Evolutionary conservation across 345 rosid species (phyloP).

Genomic region (Conringia planisiliqua): DNA sequence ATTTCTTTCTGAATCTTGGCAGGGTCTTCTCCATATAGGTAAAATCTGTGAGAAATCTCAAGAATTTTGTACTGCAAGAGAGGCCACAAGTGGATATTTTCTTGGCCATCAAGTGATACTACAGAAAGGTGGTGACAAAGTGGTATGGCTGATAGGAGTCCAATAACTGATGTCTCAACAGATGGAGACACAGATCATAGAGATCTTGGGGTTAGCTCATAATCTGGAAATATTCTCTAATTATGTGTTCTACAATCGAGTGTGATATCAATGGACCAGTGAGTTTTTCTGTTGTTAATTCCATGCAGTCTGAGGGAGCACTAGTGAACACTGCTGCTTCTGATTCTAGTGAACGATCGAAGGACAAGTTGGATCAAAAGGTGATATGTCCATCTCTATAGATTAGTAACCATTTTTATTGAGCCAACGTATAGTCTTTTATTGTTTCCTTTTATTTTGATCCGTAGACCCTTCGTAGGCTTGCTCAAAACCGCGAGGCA

Average conservation of each 20-base stretch:
- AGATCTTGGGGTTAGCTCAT: slow-evolving; percentile 63
- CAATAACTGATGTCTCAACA: slow-evolving; percentile 80
- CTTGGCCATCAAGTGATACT: slow-evolving; percentile 36
- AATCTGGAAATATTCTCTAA: background rate
- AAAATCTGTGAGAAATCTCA: slow-evolving; percentile 17
- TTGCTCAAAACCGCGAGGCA: slow-evolving; percentile 99
- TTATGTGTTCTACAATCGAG: background rate
- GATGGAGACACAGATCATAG: slow-evolving; percentile 90
- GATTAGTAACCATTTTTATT: background rate
- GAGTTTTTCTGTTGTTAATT: background rate
- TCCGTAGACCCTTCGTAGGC: slow-evolving; percentile 79
- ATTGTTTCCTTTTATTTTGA: slow-evolving; percentile 1
- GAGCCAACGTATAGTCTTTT: background rate
- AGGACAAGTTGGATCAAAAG: slow-evolving; percentile 93
- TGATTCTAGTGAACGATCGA: slow-evolving; percentile 94
- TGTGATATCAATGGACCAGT: background rate
- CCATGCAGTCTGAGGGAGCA: slow-evolving; percentile 68
- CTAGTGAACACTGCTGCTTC: slow-evolving; percentile 50
- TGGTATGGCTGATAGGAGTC: slow-evolving; percentile 93
- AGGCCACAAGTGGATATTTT: slow-evolving; percentile 37
- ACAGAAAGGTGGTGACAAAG: slow-evolving; percentile 48
- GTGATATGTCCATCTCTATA: slow-evolving; percentile 38
- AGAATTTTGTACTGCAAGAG: slow-evolving; percentile 36
- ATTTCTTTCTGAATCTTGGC: background rate
- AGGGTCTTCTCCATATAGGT: background rate